Evolutionary conservation across 2,329 filamentous ascomycete genomes (phyloP).

Genomic region (Helotiales sp.): DNA sequence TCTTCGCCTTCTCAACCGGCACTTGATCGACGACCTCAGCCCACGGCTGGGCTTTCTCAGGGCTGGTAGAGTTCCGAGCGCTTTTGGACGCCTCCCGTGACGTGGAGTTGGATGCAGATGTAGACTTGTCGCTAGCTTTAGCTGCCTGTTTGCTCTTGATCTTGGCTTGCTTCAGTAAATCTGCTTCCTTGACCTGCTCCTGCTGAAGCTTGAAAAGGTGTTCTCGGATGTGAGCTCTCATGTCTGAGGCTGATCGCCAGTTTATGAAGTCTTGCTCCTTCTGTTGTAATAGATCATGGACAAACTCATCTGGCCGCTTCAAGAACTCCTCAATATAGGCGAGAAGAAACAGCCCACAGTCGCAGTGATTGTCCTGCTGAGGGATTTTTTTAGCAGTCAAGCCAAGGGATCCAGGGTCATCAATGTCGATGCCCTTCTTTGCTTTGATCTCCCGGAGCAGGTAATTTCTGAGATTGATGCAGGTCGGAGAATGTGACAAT

Average conservation of each 20-base stretch:
- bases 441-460: conserved; percentile 72
- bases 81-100: conserved; percentile 17
- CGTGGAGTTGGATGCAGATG: not conserved
- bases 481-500: conserved; percentile 64
- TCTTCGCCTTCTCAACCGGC: not conserved
- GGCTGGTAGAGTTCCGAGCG: not conserved
- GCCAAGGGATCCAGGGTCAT: conserved; percentile 46
- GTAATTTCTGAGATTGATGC: conserved; percentile 75
- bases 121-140: not conserved
- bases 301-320: conserved; percentile 72
- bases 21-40: not conserved
- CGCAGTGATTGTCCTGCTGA: conserved; percentile 79
- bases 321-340: conserved; percentile 86
- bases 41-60: not conserved
- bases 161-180: conserved; percentile 11
- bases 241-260: conserved; percentile 55
- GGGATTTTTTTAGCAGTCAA: conserved; percentile 79
- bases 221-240: conserved; percentile 69
- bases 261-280: conserved; percentile 25
- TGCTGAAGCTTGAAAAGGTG: conserved; percentile 67
- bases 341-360: conserved; percentile 88
- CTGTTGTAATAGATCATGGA: conserved; percentile 66
- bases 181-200: conserved; percentile 50
- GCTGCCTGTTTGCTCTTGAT: conserved; percentile 10
- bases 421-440: conserved; percentile 53